A percentile compares a stretch with the other conserved stretches of the same genome.
phyloP scores from a whole-genome alignment of 495 filamentous ascomycete genomes.

The Hypoxylon cercidicola region DNA sequence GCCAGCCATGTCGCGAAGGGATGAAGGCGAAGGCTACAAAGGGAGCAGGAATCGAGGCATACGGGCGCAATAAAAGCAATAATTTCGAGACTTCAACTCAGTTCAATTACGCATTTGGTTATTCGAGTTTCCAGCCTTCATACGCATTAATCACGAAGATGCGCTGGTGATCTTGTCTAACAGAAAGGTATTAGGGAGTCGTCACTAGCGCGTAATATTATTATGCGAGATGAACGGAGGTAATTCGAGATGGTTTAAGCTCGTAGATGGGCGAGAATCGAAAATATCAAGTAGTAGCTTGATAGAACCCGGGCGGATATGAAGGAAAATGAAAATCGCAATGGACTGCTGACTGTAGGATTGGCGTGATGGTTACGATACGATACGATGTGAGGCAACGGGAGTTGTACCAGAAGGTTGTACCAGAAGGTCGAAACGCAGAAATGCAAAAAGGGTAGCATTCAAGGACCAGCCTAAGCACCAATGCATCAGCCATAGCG shows the following conservation, averaged over 20 bases:
- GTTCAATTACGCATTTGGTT: conserved; percentile 19
- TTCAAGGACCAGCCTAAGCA: conserved; percentile 14
- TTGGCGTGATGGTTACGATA: conserved; percentile 9
- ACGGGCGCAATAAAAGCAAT: conserved; percentile 28
- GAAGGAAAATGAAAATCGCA: conserved; percentile 20
- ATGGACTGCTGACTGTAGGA: conserved; percentile 10
- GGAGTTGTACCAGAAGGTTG: not conserved
- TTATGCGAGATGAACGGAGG: conserved; percentile 31
- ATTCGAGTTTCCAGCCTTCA: conserved; percentile 13
- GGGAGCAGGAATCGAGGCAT: conserved; percentile 44
- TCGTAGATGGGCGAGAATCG: conserved; percentile 31
- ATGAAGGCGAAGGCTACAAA: conserved; percentile 47
- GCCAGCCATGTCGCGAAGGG: conserved; percentile 70
- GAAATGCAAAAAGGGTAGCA: conserved; percentile 41
- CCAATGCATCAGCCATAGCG: conserved; percentile 2
- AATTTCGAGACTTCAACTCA: conserved; percentile 13
- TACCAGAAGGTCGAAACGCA: conserved; percentile 26
- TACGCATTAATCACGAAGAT: conserved; percentile 22
- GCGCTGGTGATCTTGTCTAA: not conserved
- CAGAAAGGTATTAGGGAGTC: conserved; percentile 26
- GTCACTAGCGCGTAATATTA: conserved; percentile 21
- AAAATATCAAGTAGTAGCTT: conserved; percentile 18
- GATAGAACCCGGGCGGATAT: conserved; percentile 11
- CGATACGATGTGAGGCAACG: conserved; percentile 21
- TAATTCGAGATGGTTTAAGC: conserved; percentile 42